phyloP scores from a whole-genome alignment of 805 yeast species.

The Schwanniomyces occidentalis region DNA sequence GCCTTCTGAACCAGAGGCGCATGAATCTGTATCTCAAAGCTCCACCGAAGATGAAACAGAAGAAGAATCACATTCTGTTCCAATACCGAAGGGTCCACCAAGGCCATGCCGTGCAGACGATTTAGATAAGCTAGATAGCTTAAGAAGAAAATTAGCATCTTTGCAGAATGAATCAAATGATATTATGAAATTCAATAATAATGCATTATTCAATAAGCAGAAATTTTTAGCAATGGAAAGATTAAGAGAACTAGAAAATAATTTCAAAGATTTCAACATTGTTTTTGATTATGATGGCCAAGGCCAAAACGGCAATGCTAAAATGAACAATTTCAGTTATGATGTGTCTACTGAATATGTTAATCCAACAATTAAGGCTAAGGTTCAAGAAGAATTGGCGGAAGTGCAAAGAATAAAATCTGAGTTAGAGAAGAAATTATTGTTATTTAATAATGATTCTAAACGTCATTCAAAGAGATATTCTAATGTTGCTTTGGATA shows the following conservation, averaged over 20 bases:
- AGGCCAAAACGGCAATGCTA: too few species aligned
- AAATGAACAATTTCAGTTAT: constrained; percentile 12
- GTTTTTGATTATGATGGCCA: constrained; percentile 39
- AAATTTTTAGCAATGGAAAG: constrained; percentile 70
- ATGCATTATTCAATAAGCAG: constrained; percentile 58
- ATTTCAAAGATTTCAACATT: constrained; percentile 64
- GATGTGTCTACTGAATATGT: constrained; percentile 16
- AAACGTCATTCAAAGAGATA: constrained; percentile 14
- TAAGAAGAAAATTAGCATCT: constrained; percentile 58
- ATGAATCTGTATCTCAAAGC: constrained; percentile 10
- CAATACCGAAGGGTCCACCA: constrained; percentile 32
- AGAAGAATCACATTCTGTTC: constrained; percentile 17
- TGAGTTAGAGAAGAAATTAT: constrained; percentile 40
- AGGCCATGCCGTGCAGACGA: constrained; percentile 50
- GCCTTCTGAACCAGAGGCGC: constrained; percentile 18
- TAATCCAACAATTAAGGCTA: constrained; percentile 35
- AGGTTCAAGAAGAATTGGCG: constrained; percentile 40
- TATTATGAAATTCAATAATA: constrained; percentile 66
- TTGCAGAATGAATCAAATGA: constrained; percentile 77
- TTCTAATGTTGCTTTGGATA: constrained; percentile 20
- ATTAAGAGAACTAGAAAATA: constrained; percentile 64
- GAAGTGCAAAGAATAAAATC: constrained; percentile 43
- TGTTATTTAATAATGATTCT: constrained; percentile 4
- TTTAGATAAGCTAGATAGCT: constrained; percentile 51
- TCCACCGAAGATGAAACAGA: constrained; percentile 18